phyloP scores from a whole-genome alignment of 108 stramenopile genomes.

The Conticribra guillardii region DNA sequence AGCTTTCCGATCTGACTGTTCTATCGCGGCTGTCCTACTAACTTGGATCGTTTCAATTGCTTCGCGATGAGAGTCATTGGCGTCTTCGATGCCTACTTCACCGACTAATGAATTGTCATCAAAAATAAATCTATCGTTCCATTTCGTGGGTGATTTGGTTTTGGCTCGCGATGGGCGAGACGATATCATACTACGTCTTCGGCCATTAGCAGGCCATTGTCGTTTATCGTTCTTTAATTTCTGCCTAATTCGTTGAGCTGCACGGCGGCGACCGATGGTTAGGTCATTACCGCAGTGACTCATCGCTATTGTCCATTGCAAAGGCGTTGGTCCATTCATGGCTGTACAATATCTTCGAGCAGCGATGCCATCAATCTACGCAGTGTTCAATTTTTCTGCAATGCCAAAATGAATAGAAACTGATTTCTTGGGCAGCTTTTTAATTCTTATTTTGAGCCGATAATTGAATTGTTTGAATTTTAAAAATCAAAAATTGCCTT shows the following conservation, averaged over 20 bases:
- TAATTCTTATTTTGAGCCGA: neutral
- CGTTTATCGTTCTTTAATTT: constrained; percentile 6
- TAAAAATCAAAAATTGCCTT: neutral
- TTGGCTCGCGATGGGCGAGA: neutral
- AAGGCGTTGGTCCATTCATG: neutral
- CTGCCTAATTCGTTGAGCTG: constrained; percentile 28
- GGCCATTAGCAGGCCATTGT: constrained; percentile 27
- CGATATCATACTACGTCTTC: too few species aligned
- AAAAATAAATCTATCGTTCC: constrained; percentile 38
- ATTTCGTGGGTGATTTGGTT: constrained; percentile 2
- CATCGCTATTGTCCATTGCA: neutral
- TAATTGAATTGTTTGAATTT: neutral
- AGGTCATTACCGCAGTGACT: neutral
- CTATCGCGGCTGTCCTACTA: too few species aligned
- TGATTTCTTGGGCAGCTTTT: neutral
- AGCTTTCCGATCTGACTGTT: too few species aligned
- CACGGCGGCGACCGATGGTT: constrained; percentile 6
- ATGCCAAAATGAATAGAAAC: too few species aligned
- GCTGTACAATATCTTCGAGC: neutral
- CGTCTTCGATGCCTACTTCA: neutral
- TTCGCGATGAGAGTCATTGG: neutral
- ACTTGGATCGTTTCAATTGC: neutral
- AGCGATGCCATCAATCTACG: neutral
- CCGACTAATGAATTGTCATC: constrained; percentile 1
- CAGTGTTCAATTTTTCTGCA: neutral